phyloP scores from a whole-genome alignment of 768 basidiomycete genomes.

The Leccinum aurantiacum region DNA sequence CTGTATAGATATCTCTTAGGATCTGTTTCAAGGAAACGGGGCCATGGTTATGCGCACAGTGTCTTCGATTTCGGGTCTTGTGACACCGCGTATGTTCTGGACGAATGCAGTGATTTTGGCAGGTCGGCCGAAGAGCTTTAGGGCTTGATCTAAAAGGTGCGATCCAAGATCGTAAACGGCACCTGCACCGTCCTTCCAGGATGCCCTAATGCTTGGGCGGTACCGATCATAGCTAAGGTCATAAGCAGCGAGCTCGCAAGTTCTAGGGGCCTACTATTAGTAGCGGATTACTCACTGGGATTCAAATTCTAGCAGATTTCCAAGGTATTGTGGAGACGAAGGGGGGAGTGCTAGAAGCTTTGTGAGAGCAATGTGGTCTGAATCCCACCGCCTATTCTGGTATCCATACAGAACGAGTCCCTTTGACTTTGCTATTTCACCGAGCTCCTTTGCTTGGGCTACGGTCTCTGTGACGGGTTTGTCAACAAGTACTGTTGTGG shows the following conservation, averaged over 20 bases:
- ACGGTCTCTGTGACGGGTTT: constrained; percentile 71
- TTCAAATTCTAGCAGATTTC: constrained; percentile 68
- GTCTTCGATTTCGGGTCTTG: constrained; percentile 65
- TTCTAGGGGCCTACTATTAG: neutral
- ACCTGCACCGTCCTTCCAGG: constrained; percentile 80
- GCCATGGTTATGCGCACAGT: constrained; percentile 39
- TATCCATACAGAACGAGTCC: constrained; percentile 66
- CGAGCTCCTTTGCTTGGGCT: constrained; percentile 59
- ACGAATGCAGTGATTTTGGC: constrained; percentile 64
- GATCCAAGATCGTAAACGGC: constrained; percentile 76
- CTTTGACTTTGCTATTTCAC: constrained; percentile 56
- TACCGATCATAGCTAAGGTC: constrained; percentile 68
- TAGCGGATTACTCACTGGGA: constrained; percentile 54
- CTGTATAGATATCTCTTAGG: constrained; percentile 24
- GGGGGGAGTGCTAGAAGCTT: constrained; percentile 55
- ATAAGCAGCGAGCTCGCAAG: neutral
- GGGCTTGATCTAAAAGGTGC: constrained; percentile 77
- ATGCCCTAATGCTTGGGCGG: constrained; percentile 59
- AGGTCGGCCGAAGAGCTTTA: constrained; percentile 76
- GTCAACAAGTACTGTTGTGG: constrained; percentile 64
- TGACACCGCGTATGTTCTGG: constrained; percentile 67
- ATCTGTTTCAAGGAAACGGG: neutral
- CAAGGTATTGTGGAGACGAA: constrained; percentile 53
- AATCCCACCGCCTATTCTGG: constrained; percentile 78
- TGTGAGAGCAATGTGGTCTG: constrained; percentile 69